phyloP scores from a whole-genome alignment of 2,329 filamentous ascomycete genomes.

The Diplodia corticola region DNA sequence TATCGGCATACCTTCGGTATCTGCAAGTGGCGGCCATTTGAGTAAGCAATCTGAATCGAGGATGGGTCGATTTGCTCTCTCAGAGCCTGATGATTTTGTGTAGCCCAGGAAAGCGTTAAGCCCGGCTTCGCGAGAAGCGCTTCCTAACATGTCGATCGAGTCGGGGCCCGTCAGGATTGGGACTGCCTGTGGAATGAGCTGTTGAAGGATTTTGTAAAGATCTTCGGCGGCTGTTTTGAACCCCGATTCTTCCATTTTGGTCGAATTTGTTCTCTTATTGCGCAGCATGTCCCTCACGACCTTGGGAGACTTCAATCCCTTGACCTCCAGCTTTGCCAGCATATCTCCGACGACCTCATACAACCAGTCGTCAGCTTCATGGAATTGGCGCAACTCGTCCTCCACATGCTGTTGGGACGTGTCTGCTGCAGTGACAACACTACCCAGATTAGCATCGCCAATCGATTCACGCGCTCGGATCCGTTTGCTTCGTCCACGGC shows the following conservation, averaged over 20 bases:
- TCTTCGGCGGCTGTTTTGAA: constrained; percentile 42
- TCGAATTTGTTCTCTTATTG: constrained; percentile 23
- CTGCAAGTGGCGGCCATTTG: neutral
- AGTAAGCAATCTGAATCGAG: constrained; percentile 46
- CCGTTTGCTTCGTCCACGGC: constrained; percentile 60
- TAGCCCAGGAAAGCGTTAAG: constrained; percentile 59
- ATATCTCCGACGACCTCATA: constrained; percentile 56
- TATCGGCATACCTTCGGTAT: constrained; percentile 27
- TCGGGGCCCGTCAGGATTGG: constrained; percentile 52
- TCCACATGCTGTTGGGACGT: constrained; percentile 53
- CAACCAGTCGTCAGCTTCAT: constrained; percentile 59
- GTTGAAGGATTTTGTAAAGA: constrained; percentile 42
- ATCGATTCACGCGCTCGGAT: constrained; percentile 61
- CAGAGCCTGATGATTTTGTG: constrained; percentile 49
- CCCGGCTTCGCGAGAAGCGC: constrained; percentile 52
- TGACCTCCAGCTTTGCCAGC: constrained; percentile 54
- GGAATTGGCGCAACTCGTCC: constrained; percentile 54
- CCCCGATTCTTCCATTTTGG: neutral
- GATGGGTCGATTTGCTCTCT: constrained; percentile 41
- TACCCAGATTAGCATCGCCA: constrained; percentile 47
- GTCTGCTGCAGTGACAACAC: constrained; percentile 53
- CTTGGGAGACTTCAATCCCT: constrained; percentile 47
- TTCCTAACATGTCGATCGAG: constrained; percentile 50
- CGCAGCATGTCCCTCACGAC: constrained; percentile 35
- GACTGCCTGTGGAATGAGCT: constrained; percentile 44